Base-by-base conservation (phyloP, 31 red algal genomes). In the Odonthalia washingtoniensis region DNA sequence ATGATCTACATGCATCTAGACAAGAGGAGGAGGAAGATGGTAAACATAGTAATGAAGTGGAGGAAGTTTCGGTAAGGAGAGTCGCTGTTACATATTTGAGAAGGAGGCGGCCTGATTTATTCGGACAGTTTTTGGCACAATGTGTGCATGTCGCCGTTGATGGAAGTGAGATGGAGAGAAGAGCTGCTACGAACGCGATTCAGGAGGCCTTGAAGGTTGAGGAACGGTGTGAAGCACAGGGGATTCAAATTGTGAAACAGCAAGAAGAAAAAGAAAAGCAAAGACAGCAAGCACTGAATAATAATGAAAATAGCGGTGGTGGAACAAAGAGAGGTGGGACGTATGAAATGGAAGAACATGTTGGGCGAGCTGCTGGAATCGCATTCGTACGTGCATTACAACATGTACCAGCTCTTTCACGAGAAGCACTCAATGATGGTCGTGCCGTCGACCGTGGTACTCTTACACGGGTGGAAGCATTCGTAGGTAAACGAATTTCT, bases 361-460 rank as follows among this genome's bases (percentile, higher is more conserved):
- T 94, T 5, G 91, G 91, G 31, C 52, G 69, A 37, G 80, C 80
- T 9, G 85, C 85, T 24, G 91, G 91, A 30, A 87, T 87, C 26
- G 91, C 89, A n/a, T 96, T 96, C 80, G 89, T 80, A 27, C 79
- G 85, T 63, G 89, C 89, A 38, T 89, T 96, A 49, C 86, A 91
- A 74, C 76, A 81, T 68, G 67, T 96, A 36, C 94, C 94, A 41
- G 94, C 94, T 26, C 70, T 96, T 28, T 96, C 94, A 1, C n/a
- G 94, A 26, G 77, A 90, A 69, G 60, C 65, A 60, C 79, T 88
- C 28, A 81, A 44, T 32, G 87, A 95, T 64, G 76, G 78, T 18
- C 42, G 49, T 14, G 49, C 49, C 9, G 42, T 92, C 3, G 84
- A 85, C 64, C 87, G 86, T 65, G 88, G 86, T 18, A 70, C 60